These are phyloP conservation scores for Trichoderma brevicompactum DNA, from an alignment of 2,329 filamentous ascomycete genomes.

Conservation along the genomic window DNA sequence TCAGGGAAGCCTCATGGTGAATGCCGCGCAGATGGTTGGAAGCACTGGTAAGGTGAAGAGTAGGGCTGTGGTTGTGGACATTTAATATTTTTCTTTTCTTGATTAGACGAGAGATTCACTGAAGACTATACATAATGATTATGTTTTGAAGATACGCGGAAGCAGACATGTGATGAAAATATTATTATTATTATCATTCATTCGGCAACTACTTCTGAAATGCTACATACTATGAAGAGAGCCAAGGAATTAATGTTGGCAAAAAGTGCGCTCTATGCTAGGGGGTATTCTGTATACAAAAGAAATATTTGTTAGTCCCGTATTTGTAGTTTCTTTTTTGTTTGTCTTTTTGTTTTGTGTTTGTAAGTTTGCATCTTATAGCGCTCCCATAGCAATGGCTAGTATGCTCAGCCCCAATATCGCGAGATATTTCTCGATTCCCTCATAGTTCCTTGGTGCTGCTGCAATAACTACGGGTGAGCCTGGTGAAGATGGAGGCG, in stretches of 20 bases:
- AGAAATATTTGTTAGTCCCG: background rate
- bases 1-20: constrained; percentile 58
- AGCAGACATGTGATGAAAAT: background rate
- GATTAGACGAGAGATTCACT: background rate
- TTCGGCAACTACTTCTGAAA: background rate
- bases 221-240: background rate
- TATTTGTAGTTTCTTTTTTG: background rate
- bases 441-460: background rate
- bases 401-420: constrained; percentile 5
- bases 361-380: background rate
- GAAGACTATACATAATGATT: background rate
- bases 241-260: background rate
- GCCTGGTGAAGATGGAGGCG: background rate
- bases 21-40: constrained; percentile 60
- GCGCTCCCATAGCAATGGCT: background rate
- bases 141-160: background rate
- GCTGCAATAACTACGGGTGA: constrained; percentile 6
- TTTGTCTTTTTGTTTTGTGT: background rate
- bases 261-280: constrained; percentile 3
- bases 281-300: constrained; percentile 20
- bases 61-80: constrained; percentile 44
- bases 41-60: constrained; percentile 55
- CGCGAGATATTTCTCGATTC: background rate
- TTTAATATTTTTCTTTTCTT: constrained; percentile 27
- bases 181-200: background rate